Evolutionary conservation across 768 basidiomycete species (phyloP), one percentile per base, ranked within the genome.

Genomic region (Amanita rubescens): DNA sequence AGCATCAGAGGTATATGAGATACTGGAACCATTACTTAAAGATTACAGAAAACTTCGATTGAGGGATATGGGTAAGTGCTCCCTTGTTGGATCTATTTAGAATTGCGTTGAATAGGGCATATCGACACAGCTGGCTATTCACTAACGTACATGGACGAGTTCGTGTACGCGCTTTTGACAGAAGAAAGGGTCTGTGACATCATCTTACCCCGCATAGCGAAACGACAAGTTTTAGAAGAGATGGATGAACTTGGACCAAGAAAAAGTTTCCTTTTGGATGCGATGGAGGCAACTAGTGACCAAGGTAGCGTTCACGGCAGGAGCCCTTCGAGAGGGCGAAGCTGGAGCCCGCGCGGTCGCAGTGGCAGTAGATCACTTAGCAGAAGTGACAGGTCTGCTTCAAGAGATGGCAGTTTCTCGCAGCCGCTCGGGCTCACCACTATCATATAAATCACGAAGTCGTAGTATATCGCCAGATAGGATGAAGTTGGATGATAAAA

Each of bases 141-240:
- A 1, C 68, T 99, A 53, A 85, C 88, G 5, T 87, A 82, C 59
- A 91, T 98, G 61, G 96, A 98, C 67, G 91, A 96, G 67, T 98
- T 91, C 65, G 77, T 93, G 38, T 84, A 97, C 67, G 73, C 80
- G 41, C 75, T 98, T 9, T 71, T 98, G 30, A 81, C 77, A 4
- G 87, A 95, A 64, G 96, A 98, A 56, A 80, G 94, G 54, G 94
- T 93, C 5, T 98, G 95, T 68, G 96, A 98, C 70, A 90, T 92
- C 62, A 97, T 98, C 61, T 71, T 99, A 42, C 96, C 96, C 14
- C 84, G 96, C 46, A 69, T 97, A 57, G 80, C 83, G 8, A 93
- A 89, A 71, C 80, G 96, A 19, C 79, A 83, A 49, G 83, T 90
- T 2, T 72, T 98, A 22, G 96, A 98, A 72, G 95, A 99, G 65